These are phyloP conservation scores for Vigna nakashimae DNA, from an alignment of 306 rosid genomes.

Conservation along the genomic window DNA sequence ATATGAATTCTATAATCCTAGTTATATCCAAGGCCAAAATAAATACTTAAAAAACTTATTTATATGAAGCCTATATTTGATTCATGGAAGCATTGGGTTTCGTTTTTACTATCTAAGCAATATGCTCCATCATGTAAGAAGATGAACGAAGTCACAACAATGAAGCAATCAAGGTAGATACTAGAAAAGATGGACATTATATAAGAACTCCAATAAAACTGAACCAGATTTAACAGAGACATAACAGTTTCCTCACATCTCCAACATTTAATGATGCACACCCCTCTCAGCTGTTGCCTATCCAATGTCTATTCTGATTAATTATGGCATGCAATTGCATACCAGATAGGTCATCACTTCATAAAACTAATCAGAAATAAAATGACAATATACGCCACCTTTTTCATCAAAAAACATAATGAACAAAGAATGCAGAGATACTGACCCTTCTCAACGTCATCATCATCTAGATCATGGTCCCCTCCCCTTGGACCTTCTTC, in stretches of 20 bases:
- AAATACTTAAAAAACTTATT: constrained; percentile 14
- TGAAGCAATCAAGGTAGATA: constrained; percentile 20
- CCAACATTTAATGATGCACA: constrained; percentile 24
- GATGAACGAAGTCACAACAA: constrained; percentile 16
- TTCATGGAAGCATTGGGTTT: constrained; percentile 24
- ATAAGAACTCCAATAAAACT: constrained; percentile 25
- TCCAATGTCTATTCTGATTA: constrained; percentile 16
- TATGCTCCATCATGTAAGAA: constrained; percentile 2
- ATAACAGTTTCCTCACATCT: constrained; percentile 18
- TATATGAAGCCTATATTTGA: constrained; percentile 20
- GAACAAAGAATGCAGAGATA: constrained; percentile 34
- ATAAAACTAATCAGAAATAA: constrained; percentile 35
- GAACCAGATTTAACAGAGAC: background rate
- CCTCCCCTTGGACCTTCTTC: constrained; percentile 83
- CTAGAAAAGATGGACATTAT: background rate
- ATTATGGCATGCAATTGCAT: constrained; percentile 16
- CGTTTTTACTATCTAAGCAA: background rate
- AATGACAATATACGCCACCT: constrained; percentile 4
- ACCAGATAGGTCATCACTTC: constrained; percentile 10
- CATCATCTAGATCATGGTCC: constrained; percentile 85
- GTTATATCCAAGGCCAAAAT: constrained; percentile 26
- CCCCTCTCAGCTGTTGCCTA: constrained; percentile 16
- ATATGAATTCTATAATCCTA: constrained; percentile 8
- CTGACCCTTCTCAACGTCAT: constrained; percentile 84
- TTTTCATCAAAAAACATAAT: constrained; percentile 18